Base-by-base conservation (phyloP, 768 basidiomycete species). In the Leccinum aurantiacum region DNA sequence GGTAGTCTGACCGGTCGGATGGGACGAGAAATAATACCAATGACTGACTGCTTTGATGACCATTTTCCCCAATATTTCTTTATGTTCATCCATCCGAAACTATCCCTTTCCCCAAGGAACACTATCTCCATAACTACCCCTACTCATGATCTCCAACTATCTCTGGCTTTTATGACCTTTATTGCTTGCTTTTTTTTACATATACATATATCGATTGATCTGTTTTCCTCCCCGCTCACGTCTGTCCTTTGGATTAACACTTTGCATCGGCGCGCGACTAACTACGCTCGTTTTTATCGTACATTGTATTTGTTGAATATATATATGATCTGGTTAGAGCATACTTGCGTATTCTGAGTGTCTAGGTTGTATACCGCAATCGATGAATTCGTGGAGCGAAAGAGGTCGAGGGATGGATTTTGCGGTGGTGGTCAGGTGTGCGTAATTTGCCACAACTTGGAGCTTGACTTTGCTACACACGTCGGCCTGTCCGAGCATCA, bases 1-100 rank as follows among this genome's bases (percentile, higher is more conserved):
- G 50, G 61, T n/a, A 44, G 9, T 29, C 31, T 71, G 24, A 60
- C n/a, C 5, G 44, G 37, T 46, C 51, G 8, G n/a, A 44, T 13
- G n/a, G 51, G 4, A 24, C 22, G 22, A 31, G 22, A n/a, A 24
- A 25, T 19, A 11, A 37, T 13, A 24, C 41, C 41, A 44, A 44
- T n/a, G 17, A 44, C 41, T 44, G 41, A 60, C 27, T 57, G 17
- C 37, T 56, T 57, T 11, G 53, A 59, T 37, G 53, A 27, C 41
- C 31, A 52, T 10, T 51, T 55, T 48, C 31, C 44, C 49, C 41
- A 24, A 54, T 60, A 47, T 22, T 22, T 19, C 10, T 19, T 29
- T 19, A 57, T 61, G 33, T 56, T 48, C n/a, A 44, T 44, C 41
- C 17, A n/a, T 44, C 17, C 41, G 41, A 44, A 44, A 44, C 41